Conservation (phyloP, 2,329 filamentous ascomycete species). For the Samsoniella hepiali region DNA sequence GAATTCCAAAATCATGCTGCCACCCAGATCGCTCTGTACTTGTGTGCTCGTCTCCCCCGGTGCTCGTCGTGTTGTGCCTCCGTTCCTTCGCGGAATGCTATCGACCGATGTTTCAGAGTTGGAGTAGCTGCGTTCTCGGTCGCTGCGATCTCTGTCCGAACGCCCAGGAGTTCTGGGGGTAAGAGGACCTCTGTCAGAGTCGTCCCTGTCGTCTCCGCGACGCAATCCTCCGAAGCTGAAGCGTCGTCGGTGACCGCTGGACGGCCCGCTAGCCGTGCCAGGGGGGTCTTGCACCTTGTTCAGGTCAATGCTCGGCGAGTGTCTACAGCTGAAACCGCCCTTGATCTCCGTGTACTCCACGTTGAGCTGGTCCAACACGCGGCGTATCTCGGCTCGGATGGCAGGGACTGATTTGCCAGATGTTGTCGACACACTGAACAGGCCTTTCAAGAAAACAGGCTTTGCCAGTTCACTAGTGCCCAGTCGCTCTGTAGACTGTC, state of each 20-base stretch:
- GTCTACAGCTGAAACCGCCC: slow-evolving; percentile 86
- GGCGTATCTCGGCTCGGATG: slow-evolving; percentile 85
- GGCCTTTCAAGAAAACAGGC: slow-evolving; percentile 90
- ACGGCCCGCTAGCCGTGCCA: slow-evolving; percentile 53
- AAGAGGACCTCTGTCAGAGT: slow-evolving; percentile 45
- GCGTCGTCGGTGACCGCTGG: slow-evolving; percentile 64
- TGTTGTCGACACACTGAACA: slow-evolving; percentile 96
- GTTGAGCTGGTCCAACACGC: slow-evolving; percentile 80
- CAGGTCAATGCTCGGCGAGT: slow-evolving; percentile 84
- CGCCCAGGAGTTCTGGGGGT: slow-evolving; percentile 44
- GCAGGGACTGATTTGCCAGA: slow-evolving; percentile 84
- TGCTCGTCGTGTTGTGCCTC: slow-evolving; percentile 52
- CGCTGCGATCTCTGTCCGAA: slow-evolving; percentile 36
- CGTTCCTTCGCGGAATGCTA: slow-evolving; percentile 57
- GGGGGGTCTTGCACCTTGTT: slow-evolving; percentile 67
- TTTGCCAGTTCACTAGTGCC: slow-evolving; percentile 78
- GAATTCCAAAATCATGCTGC: slow-evolving; percentile 80
- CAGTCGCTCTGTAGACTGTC: slow-evolving; percentile 57
- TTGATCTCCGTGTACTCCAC: slow-evolving; percentile 92
- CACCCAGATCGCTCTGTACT: slow-evolving; percentile 84
- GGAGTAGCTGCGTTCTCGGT: slow-evolving; percentile 67
- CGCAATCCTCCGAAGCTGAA: slow-evolving; percentile 77
- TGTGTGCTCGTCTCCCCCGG: slow-evolving; percentile 89
- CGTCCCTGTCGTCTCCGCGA: slow-evolving; percentile 58
- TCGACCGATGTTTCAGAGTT: slow-evolving; percentile 86